A percentile compares a stretch with the other conserved stretches of the same genome.
Evolutionary conservation across 164 flowering plant species (phyloP).

Genomic region (Berberis thunbergii): DNA sequence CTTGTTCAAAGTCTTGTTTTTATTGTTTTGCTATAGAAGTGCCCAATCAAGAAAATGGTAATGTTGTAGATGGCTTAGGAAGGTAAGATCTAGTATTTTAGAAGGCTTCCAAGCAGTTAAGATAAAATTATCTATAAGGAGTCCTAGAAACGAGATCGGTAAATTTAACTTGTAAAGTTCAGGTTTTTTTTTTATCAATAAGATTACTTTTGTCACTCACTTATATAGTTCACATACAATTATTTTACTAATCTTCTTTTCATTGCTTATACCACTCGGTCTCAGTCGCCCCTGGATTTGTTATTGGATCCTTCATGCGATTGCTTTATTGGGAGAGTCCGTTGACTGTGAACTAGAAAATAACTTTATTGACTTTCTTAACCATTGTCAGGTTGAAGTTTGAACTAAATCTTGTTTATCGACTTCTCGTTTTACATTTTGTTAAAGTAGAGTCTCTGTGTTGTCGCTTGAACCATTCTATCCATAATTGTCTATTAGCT

Average conservation of each 20-base stretch:
- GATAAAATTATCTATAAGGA: neutral
- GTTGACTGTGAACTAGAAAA: slow-evolving; percentile 51
- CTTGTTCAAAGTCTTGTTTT: too few species aligned
- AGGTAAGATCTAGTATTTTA: too few species aligned
- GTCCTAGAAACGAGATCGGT: neutral
- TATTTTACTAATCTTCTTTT: neutral
- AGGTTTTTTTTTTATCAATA: neutral
- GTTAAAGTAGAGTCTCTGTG: too few species aligned
- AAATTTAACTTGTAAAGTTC: neutral
- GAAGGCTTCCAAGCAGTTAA: too few species aligned
- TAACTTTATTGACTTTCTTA: slow-evolving; percentile 61
- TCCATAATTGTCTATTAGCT: too few species aligned
- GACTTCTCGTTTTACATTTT: neutral
- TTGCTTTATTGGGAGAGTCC: slow-evolving; percentile 66
- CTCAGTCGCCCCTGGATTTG: slow-evolving; percentile 95
- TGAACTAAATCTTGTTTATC: slow-evolving; percentile 3
- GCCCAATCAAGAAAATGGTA: too few species aligned
- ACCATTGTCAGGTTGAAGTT: slow-evolving; percentile 67
- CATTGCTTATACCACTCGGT: slow-evolving; percentile 2
- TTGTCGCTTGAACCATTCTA: too few species aligned
- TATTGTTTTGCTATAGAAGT: too few species aligned
- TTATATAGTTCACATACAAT: neutral
- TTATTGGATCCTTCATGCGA: slow-evolving; percentile 88
- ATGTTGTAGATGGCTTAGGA: too few species aligned
- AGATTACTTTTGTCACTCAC: neutral